Evolutionary conservation across 805 yeast genomes (phyloP).

Genomic region (Blastobotrys terrestris): DNA sequence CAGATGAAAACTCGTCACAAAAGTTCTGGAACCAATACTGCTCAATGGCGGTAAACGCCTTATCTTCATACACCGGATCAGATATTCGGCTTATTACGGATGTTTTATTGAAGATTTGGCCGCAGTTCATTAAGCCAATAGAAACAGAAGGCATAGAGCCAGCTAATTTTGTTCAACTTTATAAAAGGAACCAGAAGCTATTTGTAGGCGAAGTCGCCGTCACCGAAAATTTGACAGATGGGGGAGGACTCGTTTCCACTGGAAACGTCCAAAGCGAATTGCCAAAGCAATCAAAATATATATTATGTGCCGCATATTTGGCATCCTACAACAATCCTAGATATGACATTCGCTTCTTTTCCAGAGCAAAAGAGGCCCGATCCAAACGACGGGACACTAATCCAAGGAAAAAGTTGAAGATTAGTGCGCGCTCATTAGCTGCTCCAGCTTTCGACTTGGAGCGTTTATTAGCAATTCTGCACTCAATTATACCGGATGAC

Average conservation of each 20-base stretch:
- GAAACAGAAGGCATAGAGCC: slow-evolving; percentile 9
- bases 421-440: slow-evolving; percentile 45
- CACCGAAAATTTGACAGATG: slow-evolving; percentile 16
- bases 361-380: slow-evolving; percentile 50
- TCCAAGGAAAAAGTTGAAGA: slow-evolving; percentile 39
- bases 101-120: slow-evolving; percentile 27
- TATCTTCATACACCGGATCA: slow-evolving; percentile 41
- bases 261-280: slow-evolving; percentile 24
- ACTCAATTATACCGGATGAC: slow-evolving; percentile 46
- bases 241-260: slow-evolving; percentile 1
- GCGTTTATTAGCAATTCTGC: slow-evolving; percentile 70
- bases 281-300: slow-evolving; percentile 56
- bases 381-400: slow-evolving; percentile 35
- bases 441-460: slow-evolving; percentile 74
- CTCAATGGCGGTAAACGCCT: slow-evolving; percentile 39
- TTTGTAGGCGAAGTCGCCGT: slow-evolving; percentile 23
- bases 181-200: slow-evolving; percentile 19
- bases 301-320: slow-evolving; percentile 75
- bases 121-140: slow-evolving; percentile 26
- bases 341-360: slow-evolving; percentile 63
- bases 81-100: slow-evolving; percentile 29
- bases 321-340: slow-evolving; percentile 73
- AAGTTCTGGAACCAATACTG: slow-evolving; percentile 39
- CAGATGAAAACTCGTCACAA: slow-evolving; percentile 1
- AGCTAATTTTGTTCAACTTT: slow-evolving; percentile 21